Evolutionary conservation across 129 eudicot species (phyloP), one percentile per base, ranked within the genome.

Genomic region (Centrapalus pauciflorus): DNA sequence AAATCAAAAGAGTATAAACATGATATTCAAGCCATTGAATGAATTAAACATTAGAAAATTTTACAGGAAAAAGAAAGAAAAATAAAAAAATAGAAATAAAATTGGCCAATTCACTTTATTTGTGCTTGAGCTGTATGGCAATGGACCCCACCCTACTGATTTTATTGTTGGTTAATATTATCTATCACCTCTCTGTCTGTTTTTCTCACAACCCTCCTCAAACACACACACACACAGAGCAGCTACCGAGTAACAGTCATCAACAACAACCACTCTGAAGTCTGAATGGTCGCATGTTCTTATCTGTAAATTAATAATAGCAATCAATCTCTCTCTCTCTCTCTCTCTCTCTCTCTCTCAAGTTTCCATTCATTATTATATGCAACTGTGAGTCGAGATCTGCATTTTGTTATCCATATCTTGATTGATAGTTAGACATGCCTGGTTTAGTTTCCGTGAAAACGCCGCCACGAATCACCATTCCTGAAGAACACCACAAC

Each of bases 391-490:
- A 28, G 29, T 34, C 51, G 7, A 28, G 65, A 64, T 74, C 67
- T 59, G 23, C 73, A 65, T 74, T 21, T 34, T 16, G 40, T 62
- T 26, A 48, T 14, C 54, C 7, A 2, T 66, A 54, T 56, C 60
- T n/a, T 30, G 17, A 35, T 52, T 21, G 27, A 63, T 54, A 26
- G 52, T n/a, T 45, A 26, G 37, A 45, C 54, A 90, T 90, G 97
- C 95, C 97, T 28, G 97, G 97, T 30, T 67, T 90, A 68, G 97
- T 90, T 11, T 86, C 97, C 25, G 87, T 87, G 25, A 86, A 90
- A 66, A 90, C 97, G 9, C 96, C 96, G 5, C 91, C 91, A 21
- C 75, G 85, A 35, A 77, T 89, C 66, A 4, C 86, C 16, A 85
- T 89, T 26, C 81, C 90, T 12, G 81, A 76, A 5, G 89, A 88